Evolutionary conservation across 257 asterid genomes (phyloP).

Genomic region (Thymus quinquecostatus): DNA sequence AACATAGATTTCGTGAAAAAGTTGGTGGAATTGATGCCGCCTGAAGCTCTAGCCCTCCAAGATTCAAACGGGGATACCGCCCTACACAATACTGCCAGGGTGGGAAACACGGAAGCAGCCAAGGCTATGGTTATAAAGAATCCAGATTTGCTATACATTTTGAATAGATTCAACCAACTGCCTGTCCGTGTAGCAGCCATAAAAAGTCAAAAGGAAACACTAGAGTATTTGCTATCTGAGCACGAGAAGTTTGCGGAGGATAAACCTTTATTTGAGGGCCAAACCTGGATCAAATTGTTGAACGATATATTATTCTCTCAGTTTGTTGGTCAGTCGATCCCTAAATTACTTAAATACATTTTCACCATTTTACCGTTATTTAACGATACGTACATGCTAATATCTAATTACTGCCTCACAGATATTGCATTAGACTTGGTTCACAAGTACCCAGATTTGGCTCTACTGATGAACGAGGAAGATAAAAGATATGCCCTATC

Average conservation of each 20-base stretch:
- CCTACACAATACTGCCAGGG: neutral
- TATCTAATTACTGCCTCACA: neutral
- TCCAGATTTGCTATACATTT: neutral
- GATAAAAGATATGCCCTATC: too few species aligned
- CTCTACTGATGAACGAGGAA: too few species aligned
- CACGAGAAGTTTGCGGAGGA: neutral
- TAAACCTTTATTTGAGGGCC: neutral
- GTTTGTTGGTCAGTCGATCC: neutral
- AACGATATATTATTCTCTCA: neutral
- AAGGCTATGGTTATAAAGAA: conserved; percentile 5
- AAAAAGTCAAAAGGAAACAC: neutral
- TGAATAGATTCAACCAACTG: neutral
- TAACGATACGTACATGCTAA: too few species aligned
- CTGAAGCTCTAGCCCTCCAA: neutral
- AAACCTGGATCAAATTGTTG: neutral
- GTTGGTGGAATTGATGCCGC: neutral
- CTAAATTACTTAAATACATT: too few species aligned
- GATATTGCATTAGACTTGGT: conserved; percentile 33
- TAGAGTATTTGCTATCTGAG: neutral
- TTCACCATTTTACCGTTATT: too few species aligned
- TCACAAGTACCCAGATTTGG: neutral
- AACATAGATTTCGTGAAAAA: conserved; percentile 16
- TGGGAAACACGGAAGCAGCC: conserved; percentile 20
- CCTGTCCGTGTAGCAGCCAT: neutral
- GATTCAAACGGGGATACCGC: neutral